These are phyloP conservation scores for Misopates orontium DNA, from an alignment of 257 asterid genomes.

Conservation along the genomic window DNA sequence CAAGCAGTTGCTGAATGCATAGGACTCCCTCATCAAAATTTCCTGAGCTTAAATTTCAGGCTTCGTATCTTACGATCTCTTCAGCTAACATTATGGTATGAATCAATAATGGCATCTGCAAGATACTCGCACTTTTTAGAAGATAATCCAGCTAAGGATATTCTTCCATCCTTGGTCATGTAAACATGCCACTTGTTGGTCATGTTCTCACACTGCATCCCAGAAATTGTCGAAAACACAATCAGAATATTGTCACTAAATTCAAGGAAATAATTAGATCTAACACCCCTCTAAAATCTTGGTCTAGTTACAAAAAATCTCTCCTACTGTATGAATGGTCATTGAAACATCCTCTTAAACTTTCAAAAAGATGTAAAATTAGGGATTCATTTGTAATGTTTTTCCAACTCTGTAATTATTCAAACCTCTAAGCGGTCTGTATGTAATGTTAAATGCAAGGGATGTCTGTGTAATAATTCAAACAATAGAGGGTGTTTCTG, in stretches of 20 bases:
- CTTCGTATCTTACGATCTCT: constrained; percentile 7
- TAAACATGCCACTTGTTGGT: constrained; percentile 86
- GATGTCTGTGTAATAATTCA: no score
- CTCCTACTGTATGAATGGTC: no score
- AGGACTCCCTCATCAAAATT: background rate
- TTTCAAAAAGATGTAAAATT: no score
- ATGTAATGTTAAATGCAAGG: no score
- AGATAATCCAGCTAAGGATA: constrained; percentile 91
- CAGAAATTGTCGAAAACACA: background rate
- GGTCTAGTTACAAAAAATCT: no score
- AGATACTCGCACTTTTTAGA: constrained; percentile 91
- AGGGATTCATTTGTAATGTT: no score
- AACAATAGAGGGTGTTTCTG: no score
- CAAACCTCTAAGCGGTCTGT: no score
- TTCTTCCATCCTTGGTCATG: constrained; percentile 97
- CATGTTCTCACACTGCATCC: constrained; percentile 82
- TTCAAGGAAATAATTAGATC: no score
- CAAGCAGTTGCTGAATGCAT: constrained; percentile 4
- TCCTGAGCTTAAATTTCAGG: background rate
- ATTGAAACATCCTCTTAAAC: no score
- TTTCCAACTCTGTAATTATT: no score
- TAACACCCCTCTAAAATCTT: no score
- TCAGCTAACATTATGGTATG: constrained; percentile 75
- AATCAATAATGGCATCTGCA: constrained; percentile 92
- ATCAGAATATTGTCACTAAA: constrained; percentile 14